Base-by-base conservation (phyloP, 495 filamentous ascomycete species). In the Neurospora africana region DNA sequence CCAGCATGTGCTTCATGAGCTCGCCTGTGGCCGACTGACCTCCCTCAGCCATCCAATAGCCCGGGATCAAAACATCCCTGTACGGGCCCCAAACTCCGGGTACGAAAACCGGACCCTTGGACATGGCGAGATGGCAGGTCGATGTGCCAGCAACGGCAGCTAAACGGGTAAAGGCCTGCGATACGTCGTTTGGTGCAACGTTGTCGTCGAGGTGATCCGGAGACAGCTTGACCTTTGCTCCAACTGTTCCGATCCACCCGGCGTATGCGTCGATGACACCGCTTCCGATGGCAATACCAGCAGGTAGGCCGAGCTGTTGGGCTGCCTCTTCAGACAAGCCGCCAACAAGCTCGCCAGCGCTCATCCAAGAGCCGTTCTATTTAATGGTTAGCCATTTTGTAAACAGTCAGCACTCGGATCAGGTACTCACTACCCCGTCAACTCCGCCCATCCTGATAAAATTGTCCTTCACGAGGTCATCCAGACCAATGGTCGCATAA, bases 201-300 rank as follows among this genome's bases (percentile, higher is more conserved):
- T 84, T 85, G 13, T 84, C 80, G 76, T 87, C 88, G 10, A 94
- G 81, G 27, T 89, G 84, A n/a, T 88, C 85, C 36, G 84, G 80
- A 47, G 82, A 83, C 11, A 97, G 84, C 53, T 91, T 83, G 72
- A 97, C 92, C 80, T 97, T 97, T 17, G 95, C 93, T 69, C 95
- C 95, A n/a, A 99, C 95, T 4, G 95, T 98, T 43, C 95, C 95
- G 72, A 99, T 93, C 95, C 95, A 99, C 33, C 95, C 95, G 21
- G 95, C 95, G 80, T 99, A 99, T 6, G 95, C 95, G 82, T 99
- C 95, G 74, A 99, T 99, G 43, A 99, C 95, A 78, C 95, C 94
- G 75, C 92, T 95, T 23, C 95, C 95, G 72, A 99, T 90, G 19
- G 95, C 93, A 76, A 96, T 95, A 10, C 95, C 95, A 6, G 91